Base-by-base conservation (phyloP, 2,329 filamentous ascomycete species). In the Cladosporium sp. region DNA sequence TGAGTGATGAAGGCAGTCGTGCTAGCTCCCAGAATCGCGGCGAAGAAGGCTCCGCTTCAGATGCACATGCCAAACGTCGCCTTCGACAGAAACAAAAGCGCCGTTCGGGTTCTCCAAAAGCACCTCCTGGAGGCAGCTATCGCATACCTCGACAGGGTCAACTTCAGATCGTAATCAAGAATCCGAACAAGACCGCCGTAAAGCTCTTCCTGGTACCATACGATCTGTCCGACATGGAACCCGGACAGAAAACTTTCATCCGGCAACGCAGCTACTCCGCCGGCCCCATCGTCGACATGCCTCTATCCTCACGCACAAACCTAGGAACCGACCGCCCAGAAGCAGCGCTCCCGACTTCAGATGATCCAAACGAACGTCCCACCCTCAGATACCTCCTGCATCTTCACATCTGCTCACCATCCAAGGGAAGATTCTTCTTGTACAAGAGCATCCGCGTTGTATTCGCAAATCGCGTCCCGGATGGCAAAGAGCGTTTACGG, bases 101-200 rank as follows among this genome's bases (percentile, higher is more conserved):
- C 45, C 76, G 80, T 24, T 71, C 73, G 8, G 64, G 67, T 5
- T 74, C 72, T 7, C 80, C 82, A 1, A 84, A 80, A 68, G 82
- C 85, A 13, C 88, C 90, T 0, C 87, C 89, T 0, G 89, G 90
- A 7, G 92, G 93, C 30, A 89, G 88, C 63, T 99, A 97, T 67
- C 85, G 93, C 38, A 96, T 99, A 47, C 93, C 93, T 0, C 85
- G 93, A 63, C 87, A 91, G 67, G 93, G 93, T 0, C 93, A 97
- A 68, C 76, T 99, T 12, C 93, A 99, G 62, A 95, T 99, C 56
- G 86, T 99, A 55, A 89, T 99, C 67, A 97, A 97, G 68, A 99
- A 97, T 62, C 92, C 91, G 13, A 96, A 97, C 72, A 97, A 97
- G 66, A 97, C 93, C 3, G 93, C 93, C 1, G 92, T 97, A 49